Percentiles rank a stretch among this genome's conserved stretches.
phyloP scores from a whole-genome alignment of 352 stramenopile species.

The Phytophthora nicotianae region DNA sequence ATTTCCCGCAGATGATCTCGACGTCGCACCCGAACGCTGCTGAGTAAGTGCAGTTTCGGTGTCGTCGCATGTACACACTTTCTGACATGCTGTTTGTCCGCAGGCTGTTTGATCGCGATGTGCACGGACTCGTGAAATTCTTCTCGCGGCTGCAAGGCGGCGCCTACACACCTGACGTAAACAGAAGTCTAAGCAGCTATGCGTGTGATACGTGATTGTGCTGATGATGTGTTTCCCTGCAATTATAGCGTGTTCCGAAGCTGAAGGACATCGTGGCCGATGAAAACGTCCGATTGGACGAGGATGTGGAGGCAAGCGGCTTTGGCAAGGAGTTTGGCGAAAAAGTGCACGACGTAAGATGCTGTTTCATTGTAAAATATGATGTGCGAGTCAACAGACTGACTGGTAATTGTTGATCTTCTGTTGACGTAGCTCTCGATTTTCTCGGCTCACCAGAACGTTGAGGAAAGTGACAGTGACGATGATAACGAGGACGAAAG shows the following conservation, averaged over 20 bases:
- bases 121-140: conserved; percentile 96
- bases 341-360: conserved; percentile 64
- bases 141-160: conserved; percentile 89
- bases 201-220: background rate
- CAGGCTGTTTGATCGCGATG: conserved; percentile 94
- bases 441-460: conserved; percentile 72
- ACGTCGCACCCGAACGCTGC: conserved; percentile 97
- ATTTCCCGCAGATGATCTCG: conserved; percentile 99
- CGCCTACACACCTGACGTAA: conserved; percentile 86
- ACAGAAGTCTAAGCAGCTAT: too few relatives aligned
- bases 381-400: background rate
- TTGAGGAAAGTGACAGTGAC: conserved; percentile 44
- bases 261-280: conserved; percentile 77
- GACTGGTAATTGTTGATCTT: conserved; percentile 7
- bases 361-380: background rate
- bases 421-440: conserved; percentile 68
- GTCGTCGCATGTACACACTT: background rate
- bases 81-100: conserved; percentile 14
- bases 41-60: conserved; percentile 81
- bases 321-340: conserved; percentile 84
- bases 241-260: conserved; percentile 50
- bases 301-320: conserved; percentile 78
- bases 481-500: conserved; percentile 56
- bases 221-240: conserved; percentile 16
- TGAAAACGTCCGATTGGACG: conserved; percentile 61